These are phyloP conservation scores for Apiotrichum sp. DNA, from an alignment of 1,284 basidiomycete genomes.

Conservation along the genomic window DNA sequence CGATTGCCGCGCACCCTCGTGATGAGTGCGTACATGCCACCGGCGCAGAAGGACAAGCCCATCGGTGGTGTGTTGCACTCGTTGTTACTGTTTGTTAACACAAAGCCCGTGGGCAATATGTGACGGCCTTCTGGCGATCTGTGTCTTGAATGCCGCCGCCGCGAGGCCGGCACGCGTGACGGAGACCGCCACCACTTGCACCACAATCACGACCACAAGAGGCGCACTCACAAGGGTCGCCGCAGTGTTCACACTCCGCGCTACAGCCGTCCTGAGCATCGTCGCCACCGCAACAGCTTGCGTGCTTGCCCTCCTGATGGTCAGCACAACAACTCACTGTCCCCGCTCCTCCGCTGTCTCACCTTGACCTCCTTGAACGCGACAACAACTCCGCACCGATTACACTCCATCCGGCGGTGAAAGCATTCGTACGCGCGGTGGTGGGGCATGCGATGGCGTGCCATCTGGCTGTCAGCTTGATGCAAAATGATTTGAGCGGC, in stretches of 20 bases:
- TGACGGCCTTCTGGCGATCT: too few species aligned
- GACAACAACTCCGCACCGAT: constrained; percentile 25
- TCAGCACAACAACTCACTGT: too few species aligned
- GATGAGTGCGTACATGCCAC: constrained; percentile 53
- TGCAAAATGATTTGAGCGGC: too few species aligned
- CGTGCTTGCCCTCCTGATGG: constrained; percentile 2
- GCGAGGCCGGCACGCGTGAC: too few species aligned
- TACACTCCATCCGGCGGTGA: constrained; percentile 37
- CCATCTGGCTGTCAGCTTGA: constrained; percentile 22
- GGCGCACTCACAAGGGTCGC: neutral
- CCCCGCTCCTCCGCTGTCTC: too few species aligned
- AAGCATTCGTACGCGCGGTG: constrained; percentile 42
- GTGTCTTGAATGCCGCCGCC: too few species aligned
- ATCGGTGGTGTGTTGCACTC: constrained; percentile 18
- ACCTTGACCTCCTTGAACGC: constrained; percentile 28
- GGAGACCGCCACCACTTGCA: neutral
- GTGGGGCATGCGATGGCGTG: constrained; percentile 29
- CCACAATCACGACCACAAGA: neutral
- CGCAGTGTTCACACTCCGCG: constrained; percentile 17
- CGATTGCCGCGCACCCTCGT: constrained; percentile 57
- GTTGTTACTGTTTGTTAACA: neutral
- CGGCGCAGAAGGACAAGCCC: constrained; percentile 37
- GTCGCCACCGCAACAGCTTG: neutral
- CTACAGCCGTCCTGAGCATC: neutral
- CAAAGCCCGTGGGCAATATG: too few species aligned